These are phyloP conservation scores for Cephaloascus fragrans DNA, from an alignment of 805 yeast species.

Conservation along the genomic window DNA sequence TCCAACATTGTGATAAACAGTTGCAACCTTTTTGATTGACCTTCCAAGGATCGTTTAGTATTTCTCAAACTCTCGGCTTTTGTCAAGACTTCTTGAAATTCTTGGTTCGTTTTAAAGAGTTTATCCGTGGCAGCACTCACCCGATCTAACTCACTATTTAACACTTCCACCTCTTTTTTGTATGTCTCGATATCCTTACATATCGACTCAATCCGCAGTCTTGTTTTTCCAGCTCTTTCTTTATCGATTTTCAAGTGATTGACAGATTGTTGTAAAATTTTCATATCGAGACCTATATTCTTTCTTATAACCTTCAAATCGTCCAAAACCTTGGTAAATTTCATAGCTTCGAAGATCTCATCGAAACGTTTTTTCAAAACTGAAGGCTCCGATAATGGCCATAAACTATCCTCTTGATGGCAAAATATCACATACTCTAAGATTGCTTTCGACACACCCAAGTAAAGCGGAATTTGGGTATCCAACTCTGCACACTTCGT, in stretches of 20 bases:
- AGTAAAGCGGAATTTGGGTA: constrained; percentile 62
- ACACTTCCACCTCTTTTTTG: constrained; percentile 33
- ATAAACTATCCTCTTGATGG: constrained; percentile 92
- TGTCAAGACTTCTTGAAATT: constrained; percentile 64
- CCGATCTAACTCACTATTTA: constrained; percentile 39
- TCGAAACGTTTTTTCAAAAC: constrained; percentile 85
- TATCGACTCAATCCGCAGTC: constrained; percentile 34
- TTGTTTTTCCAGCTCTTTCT: constrained; percentile 56
- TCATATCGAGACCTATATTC: constrained; percentile 67
- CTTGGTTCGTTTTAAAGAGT: constrained; percentile 69
- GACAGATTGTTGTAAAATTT: constrained; percentile 68
- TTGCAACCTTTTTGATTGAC: constrained; percentile 44
- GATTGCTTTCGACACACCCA: constrained; percentile 85
- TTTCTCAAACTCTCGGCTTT: constrained; percentile 48
- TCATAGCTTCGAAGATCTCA: constrained; percentile 92
- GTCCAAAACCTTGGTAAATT: constrained; percentile 85
- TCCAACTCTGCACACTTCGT: constrained; percentile 83
- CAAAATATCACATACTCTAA: constrained; percentile 91
- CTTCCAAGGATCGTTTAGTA: constrained; percentile 30
- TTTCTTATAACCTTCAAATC: constrained; percentile 66
- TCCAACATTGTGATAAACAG: constrained; percentile 34
- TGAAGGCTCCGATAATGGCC: constrained; percentile 95
- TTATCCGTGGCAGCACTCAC: constrained; percentile 50
- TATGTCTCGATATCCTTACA: constrained; percentile 32
- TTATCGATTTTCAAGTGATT: constrained; percentile 67